These are phyloP conservation scores for Kwoniella mangroviensis DNA, from an alignment of 768 basidiomycete species.

Conservation along the genomic window DNA sequence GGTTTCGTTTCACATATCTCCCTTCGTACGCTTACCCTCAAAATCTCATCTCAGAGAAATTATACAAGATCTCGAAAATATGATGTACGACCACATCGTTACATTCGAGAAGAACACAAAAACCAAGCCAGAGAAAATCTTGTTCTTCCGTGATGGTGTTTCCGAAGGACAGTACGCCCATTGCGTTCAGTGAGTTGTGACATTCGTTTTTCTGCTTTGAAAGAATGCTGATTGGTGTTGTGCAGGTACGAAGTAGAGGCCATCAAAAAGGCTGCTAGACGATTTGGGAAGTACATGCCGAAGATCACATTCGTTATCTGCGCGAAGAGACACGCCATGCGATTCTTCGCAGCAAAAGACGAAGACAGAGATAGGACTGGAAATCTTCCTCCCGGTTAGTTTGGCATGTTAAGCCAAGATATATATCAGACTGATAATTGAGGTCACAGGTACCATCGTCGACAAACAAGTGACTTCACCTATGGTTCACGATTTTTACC, in stretches of 20 bases:
- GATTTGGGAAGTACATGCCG: conserved; percentile 47
- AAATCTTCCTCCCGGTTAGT: conserved; percentile 48
- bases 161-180: conserved; percentile 55
- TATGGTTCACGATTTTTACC: conserved; percentile 56
- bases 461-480: conserved; percentile 52
- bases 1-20: not conserved
- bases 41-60: conserved; percentile 42
- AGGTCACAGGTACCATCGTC: conserved; percentile 42
- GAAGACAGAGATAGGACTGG: conserved; percentile 49
- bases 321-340: conserved; percentile 56
- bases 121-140: conserved; percentile 45
- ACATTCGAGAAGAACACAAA: conserved; percentile 50
- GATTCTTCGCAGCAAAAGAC: conserved; percentile 49
- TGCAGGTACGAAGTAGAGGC: conserved; percentile 42
- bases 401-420: not conserved
- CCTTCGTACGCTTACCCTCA: not conserved
- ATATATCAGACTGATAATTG: not conserved
- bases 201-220: not conserved
- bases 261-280: conserved; percentile 43
- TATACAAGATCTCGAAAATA: conserved; percentile 50
- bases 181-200: conserved; percentile 47
- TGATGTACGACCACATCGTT: conserved; percentile 46
- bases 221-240: not conserved
- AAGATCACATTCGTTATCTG: conserved; percentile 55
- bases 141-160: conserved; percentile 58